Evolutionary conservation across 371 early-diverging fungal genomes (phyloP), one percentile per base, ranked within the genome.

Genomic region (Rhizopus arrhizus): DNA sequence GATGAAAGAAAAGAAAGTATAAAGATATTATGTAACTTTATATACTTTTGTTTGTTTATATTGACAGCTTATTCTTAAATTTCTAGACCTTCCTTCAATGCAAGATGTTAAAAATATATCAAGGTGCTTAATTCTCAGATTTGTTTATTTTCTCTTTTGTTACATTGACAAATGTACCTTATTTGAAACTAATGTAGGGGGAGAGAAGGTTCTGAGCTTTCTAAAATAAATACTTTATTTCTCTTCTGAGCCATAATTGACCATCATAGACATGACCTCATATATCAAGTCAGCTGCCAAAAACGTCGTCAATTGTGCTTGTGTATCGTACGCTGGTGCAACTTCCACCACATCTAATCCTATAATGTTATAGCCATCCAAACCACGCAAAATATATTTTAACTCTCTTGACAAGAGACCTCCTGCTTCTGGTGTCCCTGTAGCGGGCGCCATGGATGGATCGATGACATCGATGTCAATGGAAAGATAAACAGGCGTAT

Each of bases 401-500:
- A 82, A 65, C 54, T 82, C 82, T 40, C 82, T 74, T 15, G 79
- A 72, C 36, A 72, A 52, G 57, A 78, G 76, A 12, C 82, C 82
- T 35, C 82, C 82, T n/a, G 73, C 65, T 52, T 82, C 82, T n/a
- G 78, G 77, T 12, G 82, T 82, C 13, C 82, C 81, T 11, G 79
- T 78, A 4, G 77, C 82, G 42, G 82, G 82, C 12, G 82, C 82
- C 64, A 74, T 73, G 4, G 74, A 73, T 12, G 82, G 82, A 56
- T 82, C 80, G 58, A 82, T 65, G 2, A 78, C 78, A 66, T 82
- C 82, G 53, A 82, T 82, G 55, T 82, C 82, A 54, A 82, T 69
- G 3, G 81, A 81, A 9, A 82, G 53, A 53, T 82, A 82, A 0
- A 80, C 69, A 12, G 71, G 53, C 3, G 63, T 64, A 28, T 80